phyloP scores from a whole-genome alignment of 179 eudicot species.

The Camellia oleifera region DNA sequence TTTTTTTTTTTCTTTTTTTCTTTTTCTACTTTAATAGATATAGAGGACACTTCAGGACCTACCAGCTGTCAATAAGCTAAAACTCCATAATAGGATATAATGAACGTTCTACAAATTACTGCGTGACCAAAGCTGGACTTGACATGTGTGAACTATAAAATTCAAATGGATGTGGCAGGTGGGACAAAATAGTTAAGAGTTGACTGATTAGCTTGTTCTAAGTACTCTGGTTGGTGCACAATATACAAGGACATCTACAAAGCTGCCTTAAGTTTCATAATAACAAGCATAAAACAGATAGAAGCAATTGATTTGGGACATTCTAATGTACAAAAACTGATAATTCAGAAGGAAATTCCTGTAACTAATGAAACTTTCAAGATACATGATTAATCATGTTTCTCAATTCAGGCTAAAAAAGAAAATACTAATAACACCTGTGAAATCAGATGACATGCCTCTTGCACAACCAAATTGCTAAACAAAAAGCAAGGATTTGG shows the following conservation, averaged over 20 bases:
- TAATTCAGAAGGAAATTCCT: not conserved
- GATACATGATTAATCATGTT: conserved; percentile 1
- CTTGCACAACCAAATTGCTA: not conserved
- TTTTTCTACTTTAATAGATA: not conserved
- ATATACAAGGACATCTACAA: not conserved
- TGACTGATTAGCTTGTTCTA: not conserved
- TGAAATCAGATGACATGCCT: not conserved
- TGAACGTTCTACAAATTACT: not conserved
- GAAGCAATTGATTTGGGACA: not conserved
- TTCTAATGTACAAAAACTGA: not conserved
- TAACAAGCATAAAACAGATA: not conserved
- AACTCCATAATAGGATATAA: not conserved
- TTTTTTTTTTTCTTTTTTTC: no score
- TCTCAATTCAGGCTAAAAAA: not conserved
- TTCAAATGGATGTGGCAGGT: not conserved
- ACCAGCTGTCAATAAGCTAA: not conserved
- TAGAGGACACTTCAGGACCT: not conserved
- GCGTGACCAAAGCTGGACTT: not conserved
- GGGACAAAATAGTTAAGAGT: not conserved
- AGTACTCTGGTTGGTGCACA: not conserved
- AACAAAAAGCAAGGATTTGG: not conserved
- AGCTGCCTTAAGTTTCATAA: not conserved
- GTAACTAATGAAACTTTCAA: not conserved
- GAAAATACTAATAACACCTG: not conserved
- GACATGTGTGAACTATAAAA: not conserved